phyloP scores from a whole-genome alignment of 768 basidiomycete species.

The Ramaria sp. region DNA sequence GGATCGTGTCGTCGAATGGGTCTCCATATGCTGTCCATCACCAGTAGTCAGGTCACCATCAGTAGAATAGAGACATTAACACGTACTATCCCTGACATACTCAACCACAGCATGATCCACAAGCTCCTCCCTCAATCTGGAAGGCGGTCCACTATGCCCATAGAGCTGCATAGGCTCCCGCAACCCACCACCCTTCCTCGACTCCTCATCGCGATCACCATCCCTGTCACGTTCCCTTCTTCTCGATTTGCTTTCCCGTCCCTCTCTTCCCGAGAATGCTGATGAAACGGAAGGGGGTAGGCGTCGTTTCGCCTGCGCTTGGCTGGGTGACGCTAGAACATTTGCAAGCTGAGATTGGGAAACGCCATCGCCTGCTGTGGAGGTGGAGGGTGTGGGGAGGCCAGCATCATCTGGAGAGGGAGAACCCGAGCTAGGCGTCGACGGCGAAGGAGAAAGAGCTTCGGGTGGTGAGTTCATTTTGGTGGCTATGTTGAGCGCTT shows the following conservation, averaged over 20 bases:
- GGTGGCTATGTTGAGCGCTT: no score
- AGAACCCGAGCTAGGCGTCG: conserved; percentile 7
- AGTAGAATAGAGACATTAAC: not conserved
- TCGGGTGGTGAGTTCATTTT: conserved; percentile 10
- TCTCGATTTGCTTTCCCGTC: conserved; percentile 5
- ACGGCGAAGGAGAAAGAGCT: conserved; percentile 8
- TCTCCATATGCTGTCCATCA: conserved; percentile 6
- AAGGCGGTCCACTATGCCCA: not conserved
- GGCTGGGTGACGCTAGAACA: not conserved
- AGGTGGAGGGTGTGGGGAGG: not conserved
- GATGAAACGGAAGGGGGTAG: conserved; percentile 3
- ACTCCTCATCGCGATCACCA: not conserved
- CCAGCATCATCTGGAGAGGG: conserved; percentile 4
- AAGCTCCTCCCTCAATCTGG: conserved; percentile 5
- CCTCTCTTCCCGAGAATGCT: not conserved
- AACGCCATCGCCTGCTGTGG: not conserved
- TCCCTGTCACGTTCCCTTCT: not conserved
- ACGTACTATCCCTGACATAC: conserved; percentile 5
- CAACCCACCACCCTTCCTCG: not conserved
- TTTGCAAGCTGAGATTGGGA: not conserved
- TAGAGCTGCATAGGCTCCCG: not conserved
- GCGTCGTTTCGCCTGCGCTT: conserved; percentile 5
- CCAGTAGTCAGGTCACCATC: not conserved
- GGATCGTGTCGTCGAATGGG: not conserved
- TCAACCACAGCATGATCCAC: conserved; percentile 4